Conservation (phyloP, 345 rosid genomes). For the Zanthoxylum bungeanum region DNA sequence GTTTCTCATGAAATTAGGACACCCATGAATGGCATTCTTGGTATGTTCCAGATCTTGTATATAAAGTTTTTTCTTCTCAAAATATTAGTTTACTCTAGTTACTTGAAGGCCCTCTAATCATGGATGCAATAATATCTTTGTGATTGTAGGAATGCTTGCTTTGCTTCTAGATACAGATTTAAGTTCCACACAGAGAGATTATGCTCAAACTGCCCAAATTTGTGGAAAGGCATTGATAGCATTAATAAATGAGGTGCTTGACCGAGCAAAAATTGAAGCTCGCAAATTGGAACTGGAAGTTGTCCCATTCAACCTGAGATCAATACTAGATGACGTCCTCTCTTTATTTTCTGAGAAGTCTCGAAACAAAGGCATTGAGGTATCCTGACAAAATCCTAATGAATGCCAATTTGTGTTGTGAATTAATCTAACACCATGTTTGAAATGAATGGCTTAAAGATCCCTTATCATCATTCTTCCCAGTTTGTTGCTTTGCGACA, state of each 20-base stretch:
- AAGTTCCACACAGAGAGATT: slow-evolving; percentile 87
- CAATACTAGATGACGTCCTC: slow-evolving; percentile 93
- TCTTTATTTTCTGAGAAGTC: slow-evolving; percentile 95
- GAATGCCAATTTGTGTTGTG: neutral
- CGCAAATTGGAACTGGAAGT: slow-evolving; percentile 85
- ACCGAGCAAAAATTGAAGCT: slow-evolving; percentile 97
- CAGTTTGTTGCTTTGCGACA: neutral
- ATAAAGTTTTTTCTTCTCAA: neutral
- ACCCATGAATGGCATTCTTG: slow-evolving; percentile 99
- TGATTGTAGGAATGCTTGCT: slow-evolving; percentile 82
- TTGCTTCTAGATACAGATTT: slow-evolving; percentile 88
- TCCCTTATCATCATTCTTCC: neutral
- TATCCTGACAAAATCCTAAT: slow-evolving; percentile 18
- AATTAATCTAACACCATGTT: neutral
- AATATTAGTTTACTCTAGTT: neutral
- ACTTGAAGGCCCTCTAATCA: neutral
- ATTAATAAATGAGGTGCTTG: slow-evolving; percentile 94
- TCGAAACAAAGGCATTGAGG: slow-evolving; percentile 88
- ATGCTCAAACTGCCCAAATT: slow-evolving; percentile 91
- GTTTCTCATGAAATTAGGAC: slow-evolving; percentile 99
- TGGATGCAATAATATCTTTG: neutral
- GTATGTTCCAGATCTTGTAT: slow-evolving; percentile 32
- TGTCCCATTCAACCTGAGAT: slow-evolving; percentile 73
- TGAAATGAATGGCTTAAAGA: neutral
- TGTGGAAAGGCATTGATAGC: slow-evolving; percentile 96